Evolutionary conservation across 2,329 filamentous ascomycete genomes (phyloP), one percentile per base, ranked within the genome.

Genomic region (Pseudogymnoascus sp.): DNA sequence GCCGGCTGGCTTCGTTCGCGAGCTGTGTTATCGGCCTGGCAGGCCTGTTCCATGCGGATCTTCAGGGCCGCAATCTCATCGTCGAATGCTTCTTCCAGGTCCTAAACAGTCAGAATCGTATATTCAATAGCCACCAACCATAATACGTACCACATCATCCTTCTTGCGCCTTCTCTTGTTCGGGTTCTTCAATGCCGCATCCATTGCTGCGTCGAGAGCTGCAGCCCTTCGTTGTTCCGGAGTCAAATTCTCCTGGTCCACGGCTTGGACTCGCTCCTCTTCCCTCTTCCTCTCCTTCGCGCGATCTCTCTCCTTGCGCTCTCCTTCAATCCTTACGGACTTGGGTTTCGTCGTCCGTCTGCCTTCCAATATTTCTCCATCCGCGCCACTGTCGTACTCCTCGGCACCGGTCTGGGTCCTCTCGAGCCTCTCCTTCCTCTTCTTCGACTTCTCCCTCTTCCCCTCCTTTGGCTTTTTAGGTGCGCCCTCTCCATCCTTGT

Each of bases 21-120:
- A 40, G 91, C 91, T 63, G 87, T 80, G 70, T 93, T 93, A 75
- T 99, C 95, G 38, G 87, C 85, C 75, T 93, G 85, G 65, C 93
- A 96, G 15, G 95, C 95, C 68, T 87, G 83, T 68, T 95, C 92
- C 93, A 99, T 99, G 63, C 87, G 86, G 62, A 90, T 83, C 72
- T 95, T 95, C 74, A 99, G 88, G 59, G 88, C 83, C 64, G 91
- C 91, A 67, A 99, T 92, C 72, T 96, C 88, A 50, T 92, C 89
- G 73, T 97, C 95, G 68, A 93, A 90, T 77, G 90, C 88, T 70
- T 91, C 88, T 74, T 97, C 93, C 56, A 97, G 82, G 68, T 97
- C 93, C 89, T 93, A 31, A 17, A 56, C 29, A 29, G 44, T 69
- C 65, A 70, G 71, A 65, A 68, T 63, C 37, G 11, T 33, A 17